These are phyloP conservation scores for Penicillium sp. DNA, from an alignment of 2,329 filamentous ascomycete species.

Conservation along the genomic window DNA sequence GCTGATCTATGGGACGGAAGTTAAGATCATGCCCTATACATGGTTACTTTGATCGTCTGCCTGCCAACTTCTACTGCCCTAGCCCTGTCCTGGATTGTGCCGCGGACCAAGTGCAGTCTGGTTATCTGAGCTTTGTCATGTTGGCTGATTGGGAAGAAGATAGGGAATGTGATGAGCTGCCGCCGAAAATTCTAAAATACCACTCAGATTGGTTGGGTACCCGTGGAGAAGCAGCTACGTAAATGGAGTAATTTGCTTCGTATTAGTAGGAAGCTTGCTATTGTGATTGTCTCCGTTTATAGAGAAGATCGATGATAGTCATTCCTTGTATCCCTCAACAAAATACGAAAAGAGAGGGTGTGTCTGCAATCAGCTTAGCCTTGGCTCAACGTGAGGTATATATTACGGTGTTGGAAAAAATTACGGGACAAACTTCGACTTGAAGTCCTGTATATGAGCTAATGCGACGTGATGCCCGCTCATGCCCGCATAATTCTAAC, in stretches of 20 bases:
- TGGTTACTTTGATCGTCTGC: too few relatives aligned
- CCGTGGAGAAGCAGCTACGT: conserved; percentile 19
- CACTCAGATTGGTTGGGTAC: too few relatives aligned
- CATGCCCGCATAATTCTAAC: conserved; percentile 3
- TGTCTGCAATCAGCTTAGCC: conserved; percentile 10
- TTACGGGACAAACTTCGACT: conserved; percentile 1
- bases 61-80: too few relatives aligned
- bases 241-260: conserved; percentile 20
- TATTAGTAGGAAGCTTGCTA: conserved; percentile 9
- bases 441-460: conserved; percentile 3
- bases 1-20: too few relatives aligned
- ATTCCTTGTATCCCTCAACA: background rate
- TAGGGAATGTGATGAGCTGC: too few relatives aligned
- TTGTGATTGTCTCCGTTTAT: conserved; percentile 9
- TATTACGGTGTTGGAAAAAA: conserved; percentile 7
- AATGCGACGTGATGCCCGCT: conserved; percentile 5
- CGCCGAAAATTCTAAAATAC: too few relatives aligned
- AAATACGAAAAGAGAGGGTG: conserved; percentile 11
- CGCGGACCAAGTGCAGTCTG: too few relatives aligned
- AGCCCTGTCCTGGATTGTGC: too few relatives aligned
- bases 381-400: conserved; percentile 5
- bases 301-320: conserved; percentile 3
- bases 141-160: too few relatives aligned
- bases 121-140: too few relatives aligned
- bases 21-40: too few relatives aligned